phyloP scores from a whole-genome alignment of 345 rosid species.

The Lepidium aucheri region DNA sequence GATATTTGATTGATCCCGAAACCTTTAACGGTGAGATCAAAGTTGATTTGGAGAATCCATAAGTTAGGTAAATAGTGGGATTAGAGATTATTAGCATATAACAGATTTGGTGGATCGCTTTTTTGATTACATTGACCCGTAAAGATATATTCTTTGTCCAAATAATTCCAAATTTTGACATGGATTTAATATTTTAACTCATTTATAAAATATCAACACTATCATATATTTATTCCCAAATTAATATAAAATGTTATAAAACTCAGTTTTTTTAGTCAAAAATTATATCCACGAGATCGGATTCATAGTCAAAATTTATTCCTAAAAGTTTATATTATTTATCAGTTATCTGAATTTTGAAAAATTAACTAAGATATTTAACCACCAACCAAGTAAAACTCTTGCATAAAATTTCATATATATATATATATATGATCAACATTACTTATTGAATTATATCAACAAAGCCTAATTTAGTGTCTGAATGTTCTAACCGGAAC shows the following conservation, averaged over 20 bases:
- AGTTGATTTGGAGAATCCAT: conserved; percentile 19
- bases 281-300: too few relatives aligned
- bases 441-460: too few relatives aligned
- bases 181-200: background rate
- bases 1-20: conserved; percentile 21
- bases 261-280: background rate
- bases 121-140: conserved; percentile 23
- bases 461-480: too few relatives aligned
- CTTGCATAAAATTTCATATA: too few relatives aligned
- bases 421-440: too few relatives aligned
- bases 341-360: too few relatives aligned
- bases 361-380: too few relatives aligned
- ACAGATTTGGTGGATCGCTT: conserved; percentile 23
- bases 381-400: too few relatives aligned
- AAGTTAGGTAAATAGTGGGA: conserved; percentile 18
- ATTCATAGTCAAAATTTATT: too few relatives aligned
- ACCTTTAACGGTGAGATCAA: conserved; percentile 24
- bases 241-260: background rate
- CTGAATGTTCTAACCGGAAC: too few relatives aligned
- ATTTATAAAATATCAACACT: background rate
- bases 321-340: too few relatives aligned
- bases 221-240: background rate
- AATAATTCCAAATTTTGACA: conserved; percentile 13
- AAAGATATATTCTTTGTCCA: conserved; percentile 21
- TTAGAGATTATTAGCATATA: conserved; percentile 7